These are phyloP conservation scores for Stachybotrys echinatus DNA, from an alignment of 2,329 filamentous ascomycete species.

Conservation along the genomic window DNA sequence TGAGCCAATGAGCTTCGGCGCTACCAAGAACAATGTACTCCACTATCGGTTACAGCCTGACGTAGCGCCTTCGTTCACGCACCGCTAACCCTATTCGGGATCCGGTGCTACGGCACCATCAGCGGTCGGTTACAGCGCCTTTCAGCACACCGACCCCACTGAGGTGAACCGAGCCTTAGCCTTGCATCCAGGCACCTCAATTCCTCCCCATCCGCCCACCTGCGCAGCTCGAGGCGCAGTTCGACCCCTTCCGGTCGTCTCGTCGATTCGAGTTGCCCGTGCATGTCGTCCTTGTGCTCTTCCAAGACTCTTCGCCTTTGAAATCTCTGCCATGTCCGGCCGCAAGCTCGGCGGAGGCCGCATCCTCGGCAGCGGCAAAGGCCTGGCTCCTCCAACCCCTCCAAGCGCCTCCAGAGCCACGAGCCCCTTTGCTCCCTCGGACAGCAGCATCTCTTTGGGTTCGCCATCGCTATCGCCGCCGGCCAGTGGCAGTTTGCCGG, in stretches of 20 bases:
- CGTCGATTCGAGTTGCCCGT: constrained; percentile 9
- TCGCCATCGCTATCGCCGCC: constrained; percentile 65
- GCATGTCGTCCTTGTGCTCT: not conserved
- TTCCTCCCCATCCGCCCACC: not conserved
- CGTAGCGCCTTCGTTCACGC: not conserved
- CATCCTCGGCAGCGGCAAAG: constrained; percentile 81
- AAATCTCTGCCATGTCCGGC: constrained; percentile 58
- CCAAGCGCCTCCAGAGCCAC: constrained; percentile 36
- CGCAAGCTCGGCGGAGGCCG: constrained; percentile 89
- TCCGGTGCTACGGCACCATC: not conserved
- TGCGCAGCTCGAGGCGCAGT: constrained; percentile 25
- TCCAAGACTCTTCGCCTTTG: not conserved
- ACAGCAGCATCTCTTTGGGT: constrained; percentile 72
- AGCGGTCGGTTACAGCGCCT: not conserved
- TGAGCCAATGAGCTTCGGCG: too few species aligned
- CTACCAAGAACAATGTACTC: too few species aligned
- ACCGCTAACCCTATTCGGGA: not conserved
- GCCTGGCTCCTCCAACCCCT: constrained; percentile 61
- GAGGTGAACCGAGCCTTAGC: not conserved
- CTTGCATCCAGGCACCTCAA: not conserved
- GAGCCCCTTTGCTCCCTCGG: constrained; percentile 50
- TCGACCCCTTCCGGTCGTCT: constrained; percentile 28
- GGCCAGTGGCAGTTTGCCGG: constrained; percentile 57
- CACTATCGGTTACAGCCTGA: too few species aligned
- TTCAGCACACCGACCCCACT: not conserved